Evolutionary conservation across 306 rosid genomes (phyloP), one percentile per base, ranked within the genome.

Genomic region (Vigna radiata): DNA sequence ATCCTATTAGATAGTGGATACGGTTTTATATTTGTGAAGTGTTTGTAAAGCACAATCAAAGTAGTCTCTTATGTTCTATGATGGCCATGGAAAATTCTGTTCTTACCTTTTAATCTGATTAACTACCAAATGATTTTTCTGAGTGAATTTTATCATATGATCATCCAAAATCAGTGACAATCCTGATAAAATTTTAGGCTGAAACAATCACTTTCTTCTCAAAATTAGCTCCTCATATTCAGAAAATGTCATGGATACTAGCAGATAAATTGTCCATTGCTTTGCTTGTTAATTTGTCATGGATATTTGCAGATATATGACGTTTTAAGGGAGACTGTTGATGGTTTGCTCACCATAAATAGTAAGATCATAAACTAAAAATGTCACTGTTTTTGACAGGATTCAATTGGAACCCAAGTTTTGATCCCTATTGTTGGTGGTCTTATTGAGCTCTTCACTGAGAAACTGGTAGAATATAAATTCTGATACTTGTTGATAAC

Each of bases 381-480:
- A 33, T 43, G 47, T 19, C 47, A 58, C 25, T 33, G 29, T 74
- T 73, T 73, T 68, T 80, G 59, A 71, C 86, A 91, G 97, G 91
- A 84, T 53, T 69, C 70, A 50, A 44, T 55, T 11, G 97, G 94
- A 84, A 90, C 96, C 2, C 90, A 80, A 84, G 96, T 87, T 62
- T 81, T 90, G 69, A 81, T 94, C 63, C 97, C 97, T 3, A 72
- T 90, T 66, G 54, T 76, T 61, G 93, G 84, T 46, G 98, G 97
- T 18, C 89, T 94, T 50, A 63, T 91, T 15, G 98, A 94, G 88
- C 89, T 94, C 76, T 94, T 83, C 85, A 46, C 87, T 23, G 73
- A 84, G 68, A 82, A 87, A 71, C 85, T 73, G 68, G 97, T 94
- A 87, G 71, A 87, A 68, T 65, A 17, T 19, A 17, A 7, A 44